Evolutionary conservation across 768 basidiomycete genomes (phyloP), one percentile per base, ranked within the genome.

Genomic region (Pisolithus orientalis): DNA sequence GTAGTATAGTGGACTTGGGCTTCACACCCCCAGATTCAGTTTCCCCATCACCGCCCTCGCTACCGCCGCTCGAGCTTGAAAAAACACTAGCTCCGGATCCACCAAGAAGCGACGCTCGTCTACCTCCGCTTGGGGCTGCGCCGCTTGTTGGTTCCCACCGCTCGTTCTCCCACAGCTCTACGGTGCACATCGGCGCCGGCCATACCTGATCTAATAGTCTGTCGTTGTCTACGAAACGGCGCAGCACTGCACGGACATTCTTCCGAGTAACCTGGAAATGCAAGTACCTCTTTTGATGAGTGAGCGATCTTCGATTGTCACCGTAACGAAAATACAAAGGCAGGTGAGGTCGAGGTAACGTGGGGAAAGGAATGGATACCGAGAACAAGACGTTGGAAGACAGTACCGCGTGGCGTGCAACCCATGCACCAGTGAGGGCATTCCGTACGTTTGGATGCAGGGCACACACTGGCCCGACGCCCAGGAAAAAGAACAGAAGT

Each of bases 121-220:
- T 54, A 50, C 25, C 39, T 25, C 0, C 59, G 52, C 44, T 38
- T 56, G 7, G 53, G 48, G 6, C 49, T 50, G 49, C 52, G 54
- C 31, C 9, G 0, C 42, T 7, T 2, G 34, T 48, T 31, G 55
- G 53, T 31, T 67, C 62, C 70, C 77, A 84, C 16, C 90, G 74
- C 63, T 91, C 87, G 66, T 90, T 92, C 72, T 92, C 90, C 73
- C 80, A 91, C 24, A 91, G 62, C 65, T 88, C 85, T 14, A 91
- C 86, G 32, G 82, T 77, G 6, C 79, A 65, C 69, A 84, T 75
- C 61, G 85, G 80, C 2, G 83, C 72, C 0, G 67, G 71, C 87
- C 87, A 90, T 42, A 79, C 80, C 28, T 61, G 67, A 60, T 90
- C 85, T 6, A 74, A 71, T 3, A 92, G 75, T 10, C 70, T 72